Conservation (phyloP, 2,329 filamentous ascomycete genomes). For the Neonectria ditissima region DNA sequence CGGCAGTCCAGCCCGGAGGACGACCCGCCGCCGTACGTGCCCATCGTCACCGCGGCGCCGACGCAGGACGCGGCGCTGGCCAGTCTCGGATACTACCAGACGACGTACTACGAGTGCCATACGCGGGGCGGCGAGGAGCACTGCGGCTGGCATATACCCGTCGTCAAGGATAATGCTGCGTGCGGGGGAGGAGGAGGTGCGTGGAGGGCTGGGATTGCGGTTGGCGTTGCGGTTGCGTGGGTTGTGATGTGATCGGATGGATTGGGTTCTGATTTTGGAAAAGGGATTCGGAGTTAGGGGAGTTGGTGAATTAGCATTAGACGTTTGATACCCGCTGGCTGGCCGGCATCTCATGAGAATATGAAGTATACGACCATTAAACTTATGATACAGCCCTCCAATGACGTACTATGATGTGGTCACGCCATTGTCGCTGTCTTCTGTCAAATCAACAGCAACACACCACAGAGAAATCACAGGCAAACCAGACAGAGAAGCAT, state of each 20-base stretch:
- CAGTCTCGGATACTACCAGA: constrained; percentile 49
- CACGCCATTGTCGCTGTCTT: background rate
- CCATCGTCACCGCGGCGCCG: constrained; percentile 49
- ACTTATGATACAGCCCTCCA: background rate
- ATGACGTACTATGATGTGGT: background rate
- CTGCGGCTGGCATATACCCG: constrained; percentile 53
- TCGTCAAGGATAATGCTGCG: constrained; percentile 44
- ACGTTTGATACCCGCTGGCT: constrained; percentile 25
- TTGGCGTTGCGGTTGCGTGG: constrained; percentile 39
- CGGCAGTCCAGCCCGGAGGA: constrained; percentile 30
- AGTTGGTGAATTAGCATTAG: constrained; percentile 17
- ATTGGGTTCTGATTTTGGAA: constrained; percentile 10
- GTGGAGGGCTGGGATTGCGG: constrained; percentile 35
- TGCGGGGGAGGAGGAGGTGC: constrained; percentile 33
- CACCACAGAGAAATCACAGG: background rate
- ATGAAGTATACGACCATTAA: constrained; percentile 3
- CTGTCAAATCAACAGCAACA: background rate
- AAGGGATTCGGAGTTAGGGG: constrained; percentile 5
- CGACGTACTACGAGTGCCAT: constrained; percentile 51
- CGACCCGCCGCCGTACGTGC: constrained; percentile 43
- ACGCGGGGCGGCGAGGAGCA: constrained; percentile 47
- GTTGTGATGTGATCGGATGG: constrained; percentile 18
- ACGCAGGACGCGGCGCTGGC: constrained; percentile 46
- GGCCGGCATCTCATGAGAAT: constrained; percentile 18
- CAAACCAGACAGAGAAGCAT: background rate